phyloP scores from a whole-genome alignment of 2,329 filamentous ascomycete genomes.

The Venturia aucupariae region DNA sequence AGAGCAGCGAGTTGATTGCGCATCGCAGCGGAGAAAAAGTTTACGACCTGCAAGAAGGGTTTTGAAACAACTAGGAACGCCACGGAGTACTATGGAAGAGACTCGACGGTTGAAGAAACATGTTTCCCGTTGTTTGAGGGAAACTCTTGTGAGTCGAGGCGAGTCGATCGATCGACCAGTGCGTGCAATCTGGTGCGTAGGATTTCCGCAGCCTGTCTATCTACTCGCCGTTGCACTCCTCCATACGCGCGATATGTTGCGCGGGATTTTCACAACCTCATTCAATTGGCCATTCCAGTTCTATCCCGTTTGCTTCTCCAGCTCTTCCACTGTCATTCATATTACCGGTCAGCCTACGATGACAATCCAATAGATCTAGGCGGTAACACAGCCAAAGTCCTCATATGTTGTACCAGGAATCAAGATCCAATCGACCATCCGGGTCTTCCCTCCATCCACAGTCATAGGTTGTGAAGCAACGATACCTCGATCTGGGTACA shows the following conservation, averaged over 20 bases:
- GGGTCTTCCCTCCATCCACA: constrained; percentile 5
- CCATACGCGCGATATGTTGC: no score
- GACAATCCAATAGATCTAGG: no score
- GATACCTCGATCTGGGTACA: neutral
- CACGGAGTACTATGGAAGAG: neutral
- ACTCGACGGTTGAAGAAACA: neutral
- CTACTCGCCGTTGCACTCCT: no score
- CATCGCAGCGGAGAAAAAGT: neutral
- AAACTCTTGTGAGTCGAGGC: neutral
- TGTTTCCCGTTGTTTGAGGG: neutral
- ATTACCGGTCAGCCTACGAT: no score
- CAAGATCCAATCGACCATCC: constrained; percentile 5
- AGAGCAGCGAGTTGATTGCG: neutral
- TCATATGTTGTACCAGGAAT: constrained; percentile 1
- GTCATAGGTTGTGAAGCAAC: neutral
- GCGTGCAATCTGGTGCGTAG: no score
- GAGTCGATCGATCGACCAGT: no score
- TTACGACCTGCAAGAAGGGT: neutral
- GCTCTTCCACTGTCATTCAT: no score
- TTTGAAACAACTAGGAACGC: neutral
- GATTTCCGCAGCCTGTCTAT: no score
- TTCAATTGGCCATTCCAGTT: no score
- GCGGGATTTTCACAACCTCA: no score
- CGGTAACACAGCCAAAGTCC: no score
- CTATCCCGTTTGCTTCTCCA: no score